Percentiles rank a stretch among this genome's conserved stretches.
These are phyloP conservation scores for Corylus heterophylla DNA, from an alignment of 306 rosid species.

Conservation along the genomic window DNA sequence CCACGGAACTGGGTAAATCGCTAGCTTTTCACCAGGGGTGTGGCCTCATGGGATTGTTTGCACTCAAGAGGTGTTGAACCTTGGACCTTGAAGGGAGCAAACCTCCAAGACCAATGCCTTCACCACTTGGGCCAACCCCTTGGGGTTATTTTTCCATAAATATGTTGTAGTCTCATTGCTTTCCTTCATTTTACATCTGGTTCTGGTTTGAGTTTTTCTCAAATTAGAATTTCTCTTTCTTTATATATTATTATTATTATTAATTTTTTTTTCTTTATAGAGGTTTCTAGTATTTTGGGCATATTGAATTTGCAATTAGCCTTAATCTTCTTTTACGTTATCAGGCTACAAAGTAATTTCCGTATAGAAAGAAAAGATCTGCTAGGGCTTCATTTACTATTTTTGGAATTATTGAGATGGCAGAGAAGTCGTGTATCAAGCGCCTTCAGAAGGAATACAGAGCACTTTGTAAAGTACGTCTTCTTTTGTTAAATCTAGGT, in stretches of 20 bases:
- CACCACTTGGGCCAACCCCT: too few species aligned
- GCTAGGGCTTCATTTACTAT: constrained; percentile 25
- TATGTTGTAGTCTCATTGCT: background rate
- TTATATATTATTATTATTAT: background rate
- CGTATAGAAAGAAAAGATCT: constrained; percentile 24
- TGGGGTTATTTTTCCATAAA: background rate
- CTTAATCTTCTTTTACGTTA: constrained; percentile 1
- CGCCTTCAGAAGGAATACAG: constrained; percentile 98
- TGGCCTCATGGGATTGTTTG: too few species aligned
- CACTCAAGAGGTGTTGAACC: too few species aligned
- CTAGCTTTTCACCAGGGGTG: too few species aligned
- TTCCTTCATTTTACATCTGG: background rate
- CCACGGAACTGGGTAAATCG: too few species aligned
- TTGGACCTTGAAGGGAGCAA: too few species aligned
- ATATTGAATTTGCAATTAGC: background rate
- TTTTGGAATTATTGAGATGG: constrained; percentile 56
- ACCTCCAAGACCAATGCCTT: too few species aligned
- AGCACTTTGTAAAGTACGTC: constrained; percentile 89
- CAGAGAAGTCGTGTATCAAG: constrained; percentile 87
- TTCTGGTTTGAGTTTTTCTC: background rate
- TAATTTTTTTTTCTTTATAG: background rate
- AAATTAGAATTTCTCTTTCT: background rate
- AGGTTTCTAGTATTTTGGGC: background rate
- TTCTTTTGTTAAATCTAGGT: constrained; percentile 21
- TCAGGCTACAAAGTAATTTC: constrained; percentile 30